phyloP scores from a whole-genome alignment of 1,284 basidiomycete genomes.

The Lentinula novae-zelandiae region DNA sequence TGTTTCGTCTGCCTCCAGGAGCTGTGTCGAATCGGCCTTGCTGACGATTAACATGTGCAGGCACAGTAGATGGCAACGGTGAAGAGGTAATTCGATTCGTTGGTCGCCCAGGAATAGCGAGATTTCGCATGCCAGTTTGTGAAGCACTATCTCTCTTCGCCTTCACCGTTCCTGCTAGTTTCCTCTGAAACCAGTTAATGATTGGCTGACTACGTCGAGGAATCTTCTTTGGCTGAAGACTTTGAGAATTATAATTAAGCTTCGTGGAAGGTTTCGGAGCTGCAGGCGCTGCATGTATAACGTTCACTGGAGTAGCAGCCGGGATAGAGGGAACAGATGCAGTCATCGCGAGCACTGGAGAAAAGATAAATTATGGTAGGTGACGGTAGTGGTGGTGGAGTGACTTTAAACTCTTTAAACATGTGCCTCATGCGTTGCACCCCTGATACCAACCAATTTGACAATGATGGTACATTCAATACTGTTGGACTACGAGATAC shows the following conservation, averaged over 20 bases:
- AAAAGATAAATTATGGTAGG: not conserved
- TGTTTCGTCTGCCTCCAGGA: conserved; percentile 41
- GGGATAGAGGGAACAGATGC: conserved; percentile 5
- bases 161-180: conserved; percentile 69
- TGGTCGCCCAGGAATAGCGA: conserved; percentile 22
- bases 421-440: not conserved
- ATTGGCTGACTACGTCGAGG: conserved; percentile 77
- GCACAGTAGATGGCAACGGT: conserved; percentile 31
- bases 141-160: conserved; percentile 28
- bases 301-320: not conserved
- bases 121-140: conserved; percentile 24
- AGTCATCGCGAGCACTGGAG: conserved; percentile 12
- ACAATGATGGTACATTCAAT: no score
- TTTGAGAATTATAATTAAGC: conserved; percentile 25
- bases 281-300: not conserved
- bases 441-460: no score
- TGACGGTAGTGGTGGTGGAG: not conserved
- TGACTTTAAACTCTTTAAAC: not conserved
- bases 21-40: conserved; percentile 34
- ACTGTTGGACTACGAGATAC: no score
- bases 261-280: conserved; percentile 1
- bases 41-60: conserved; percentile 28
- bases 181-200: conserved; percentile 89
- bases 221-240: conserved; percentile 49
- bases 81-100: conserved; percentile 36